Evolutionary conservation across 2,329 filamentous ascomycete species (phyloP).

Genomic region (Botrytis galanthina): DNA sequence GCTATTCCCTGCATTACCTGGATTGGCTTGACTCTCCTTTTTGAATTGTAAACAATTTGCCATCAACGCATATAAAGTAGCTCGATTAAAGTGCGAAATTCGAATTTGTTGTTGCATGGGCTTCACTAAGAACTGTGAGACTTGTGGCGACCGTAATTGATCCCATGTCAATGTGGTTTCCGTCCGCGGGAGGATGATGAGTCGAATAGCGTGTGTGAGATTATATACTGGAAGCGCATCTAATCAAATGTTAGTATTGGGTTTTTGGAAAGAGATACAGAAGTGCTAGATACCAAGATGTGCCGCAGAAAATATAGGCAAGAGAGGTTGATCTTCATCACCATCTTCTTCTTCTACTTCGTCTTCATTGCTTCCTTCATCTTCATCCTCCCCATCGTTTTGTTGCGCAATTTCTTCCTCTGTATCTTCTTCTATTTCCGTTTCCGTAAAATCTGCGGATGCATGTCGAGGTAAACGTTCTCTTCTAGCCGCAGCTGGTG

Average conservation of each 20-base stretch:
- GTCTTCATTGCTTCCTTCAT: constrained; percentile 42
- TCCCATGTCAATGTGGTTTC: constrained; percentile 95
- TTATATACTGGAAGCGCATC: constrained; percentile 86
- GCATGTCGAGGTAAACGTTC: constrained; percentile 41
- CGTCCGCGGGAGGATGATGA: constrained; percentile 78
- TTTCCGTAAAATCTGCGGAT: constrained; percentile 64
- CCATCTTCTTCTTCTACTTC: constrained; percentile 43
- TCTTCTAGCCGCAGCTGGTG: constrained; percentile 28
- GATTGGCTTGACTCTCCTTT: constrained; percentile 80
- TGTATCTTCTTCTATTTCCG: constrained; percentile 50
- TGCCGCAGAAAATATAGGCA: constrained; percentile 78
- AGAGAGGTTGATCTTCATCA: constrained; percentile 48
- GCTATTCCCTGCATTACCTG: constrained; percentile 80
- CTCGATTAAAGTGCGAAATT: constrained; percentile 77
- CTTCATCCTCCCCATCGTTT: constrained; percentile 35
- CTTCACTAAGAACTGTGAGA: constrained; percentile 93
- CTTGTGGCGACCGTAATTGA: constrained; percentile 89
- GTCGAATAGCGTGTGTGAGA: constrained; percentile 84
- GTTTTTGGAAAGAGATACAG: constrained; percentile 2
- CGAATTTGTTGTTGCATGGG: constrained; percentile 90
- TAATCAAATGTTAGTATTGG: constrained; percentile 42
- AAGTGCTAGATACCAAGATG: constrained; percentile 60
- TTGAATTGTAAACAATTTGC: constrained; percentile 91
- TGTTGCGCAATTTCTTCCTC: constrained; percentile 27
- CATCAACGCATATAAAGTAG: constrained; percentile 85